Evolutionary conservation across 1,284 basidiomycete species (phyloP), one percentile per base, ranked within the genome.

Genomic region (Agaricales sp.): DNA sequence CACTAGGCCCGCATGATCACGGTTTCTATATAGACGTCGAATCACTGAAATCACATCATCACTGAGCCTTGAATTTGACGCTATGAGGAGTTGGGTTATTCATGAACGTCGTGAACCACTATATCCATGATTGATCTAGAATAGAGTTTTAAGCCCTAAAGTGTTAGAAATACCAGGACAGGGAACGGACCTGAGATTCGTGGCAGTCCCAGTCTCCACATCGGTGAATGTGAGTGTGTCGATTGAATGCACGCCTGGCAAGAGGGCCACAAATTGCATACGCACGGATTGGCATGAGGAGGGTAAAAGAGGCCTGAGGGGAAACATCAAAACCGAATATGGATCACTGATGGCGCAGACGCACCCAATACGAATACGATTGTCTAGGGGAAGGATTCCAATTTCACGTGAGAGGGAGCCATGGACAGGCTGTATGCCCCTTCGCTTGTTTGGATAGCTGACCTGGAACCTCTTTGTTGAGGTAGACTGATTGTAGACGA

Each of bases 271-370:
- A 59, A 93, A 92, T 48, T 85, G 75, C 77, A 93, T 87, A 26
- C 88, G 72, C n/a, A 92, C 84, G 18, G 85, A 86, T 58, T 93
- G 87, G 59, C 87, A 90, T 1, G 88, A 82, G 6, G 80, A 81
- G 2, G 89, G 87, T 13, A 80, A 70, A 13, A 94, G 70, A 0
- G 91, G 90, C 6, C 90, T 89, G 53, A 18, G 46, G 22, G 24
- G 43, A 41, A 43, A 50, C 46, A 45, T 35, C 23, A 20, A 25
- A 45, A 39, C 49, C 39, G 35, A 53, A 51, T 20, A 25, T 45
- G 8, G 47, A 45, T 21, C 23, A 19, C 16, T 18, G 56, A 30
- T 30, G 26, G 50, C 14, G 20, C 16, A 26, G 1, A 70, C 81
- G 59, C 57, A 87, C 86, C 87, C 91, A 48, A 92, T 78, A 11